These are phyloP conservation scores for Gyromitra esculenta DNA, from an alignment of 2,329 filamentous ascomycete genomes.

Conservation along the genomic window DNA sequence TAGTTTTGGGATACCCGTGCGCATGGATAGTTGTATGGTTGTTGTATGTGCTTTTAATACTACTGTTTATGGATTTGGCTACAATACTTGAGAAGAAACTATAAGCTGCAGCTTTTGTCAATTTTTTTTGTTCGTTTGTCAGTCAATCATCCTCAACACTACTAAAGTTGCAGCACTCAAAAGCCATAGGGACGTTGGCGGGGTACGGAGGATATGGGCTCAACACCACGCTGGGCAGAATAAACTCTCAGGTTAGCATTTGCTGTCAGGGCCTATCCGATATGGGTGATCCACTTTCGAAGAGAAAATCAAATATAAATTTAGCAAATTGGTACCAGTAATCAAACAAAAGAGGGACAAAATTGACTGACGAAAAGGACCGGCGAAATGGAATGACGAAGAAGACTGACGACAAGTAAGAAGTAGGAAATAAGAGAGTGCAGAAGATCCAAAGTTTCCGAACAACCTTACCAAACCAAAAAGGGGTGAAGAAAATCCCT, in stretches of 20 bases:
- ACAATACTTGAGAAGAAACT: neutral
- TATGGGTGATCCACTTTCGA: neutral
- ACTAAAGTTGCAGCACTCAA: too few species aligned
- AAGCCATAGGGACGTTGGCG: too few species aligned
- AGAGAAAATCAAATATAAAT: neutral
- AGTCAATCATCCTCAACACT: too few species aligned
- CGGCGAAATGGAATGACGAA: too few species aligned
- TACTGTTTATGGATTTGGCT: neutral
- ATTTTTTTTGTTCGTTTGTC: neutral
- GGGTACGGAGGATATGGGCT: neutral
- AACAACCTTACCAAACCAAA: neutral
- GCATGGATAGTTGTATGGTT: neutral
- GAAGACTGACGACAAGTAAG: neutral
- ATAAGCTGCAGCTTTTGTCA: neutral
- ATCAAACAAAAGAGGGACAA: neutral
- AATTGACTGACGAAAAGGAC: neutral
- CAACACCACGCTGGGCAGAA: too few species aligned
- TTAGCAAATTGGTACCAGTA: neutral
- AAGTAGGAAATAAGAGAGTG: neutral
- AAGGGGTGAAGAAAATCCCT: neutral
- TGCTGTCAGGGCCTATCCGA: neutral
- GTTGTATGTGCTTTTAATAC: neutral
- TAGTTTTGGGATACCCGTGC: neutral
- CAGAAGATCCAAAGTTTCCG: neutral
- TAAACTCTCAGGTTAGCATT: too few species aligned